Percentiles rank a stretch among this genome's conserved stretches.
Conservation (phyloP, 768 basidiomycete species). For the Lactarius hengduanensis region DNA sequence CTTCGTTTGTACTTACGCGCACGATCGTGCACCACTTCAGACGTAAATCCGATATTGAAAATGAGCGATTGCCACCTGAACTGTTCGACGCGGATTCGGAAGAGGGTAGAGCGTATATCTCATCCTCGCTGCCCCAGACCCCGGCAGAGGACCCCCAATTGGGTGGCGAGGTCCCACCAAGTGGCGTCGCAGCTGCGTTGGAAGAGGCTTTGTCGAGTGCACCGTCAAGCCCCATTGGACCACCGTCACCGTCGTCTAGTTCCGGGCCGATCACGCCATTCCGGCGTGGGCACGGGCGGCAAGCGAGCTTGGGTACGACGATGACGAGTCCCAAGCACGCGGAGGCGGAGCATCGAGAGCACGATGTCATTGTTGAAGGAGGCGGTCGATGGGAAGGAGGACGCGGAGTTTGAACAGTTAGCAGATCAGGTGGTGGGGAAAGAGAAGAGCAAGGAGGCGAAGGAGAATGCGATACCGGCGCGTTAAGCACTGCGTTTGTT, state of each 20-base stretch:
- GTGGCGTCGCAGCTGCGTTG: conserved; percentile 36
- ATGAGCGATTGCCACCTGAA: conserved; percentile 96
- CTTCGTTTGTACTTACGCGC: neutral
- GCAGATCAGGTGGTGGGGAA: conserved; percentile 31
- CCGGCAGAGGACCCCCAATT: conserved; percentile 46
- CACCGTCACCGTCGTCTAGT: conserved; percentile 31
- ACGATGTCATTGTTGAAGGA: conserved; percentile 95
- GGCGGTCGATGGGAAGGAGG: conserved; percentile 76
- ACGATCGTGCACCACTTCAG: conserved; percentile 40
- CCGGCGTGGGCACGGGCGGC: conserved; percentile 70
- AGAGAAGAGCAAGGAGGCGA: conserved; percentile 22
- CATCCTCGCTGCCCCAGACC: conserved; percentile 49
- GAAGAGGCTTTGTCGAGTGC: conserved; percentile 34
- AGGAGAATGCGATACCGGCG: conserved; percentile 27
- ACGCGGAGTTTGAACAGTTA: conserved; percentile 34
- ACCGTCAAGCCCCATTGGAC: conserved; percentile 30
- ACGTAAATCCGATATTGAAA: conserved; percentile 97
- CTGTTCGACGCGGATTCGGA: conserved; percentile 79
- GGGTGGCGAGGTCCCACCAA: conserved; percentile 32
- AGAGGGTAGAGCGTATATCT: conserved; percentile 61
- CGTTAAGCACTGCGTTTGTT: conserved; percentile 13
- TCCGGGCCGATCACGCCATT: conserved; percentile 44
- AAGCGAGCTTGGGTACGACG: conserved; percentile 89
- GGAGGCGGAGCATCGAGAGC: conserved; percentile 89
- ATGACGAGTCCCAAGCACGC: conserved; percentile 93